Percentiles rank a stretch among this genome's conserved stretches.
These are phyloP conservation scores for Collariella sp. DNA, from an alignment of 495 filamentous ascomycete genomes.

Conservation along the genomic window DNA sequence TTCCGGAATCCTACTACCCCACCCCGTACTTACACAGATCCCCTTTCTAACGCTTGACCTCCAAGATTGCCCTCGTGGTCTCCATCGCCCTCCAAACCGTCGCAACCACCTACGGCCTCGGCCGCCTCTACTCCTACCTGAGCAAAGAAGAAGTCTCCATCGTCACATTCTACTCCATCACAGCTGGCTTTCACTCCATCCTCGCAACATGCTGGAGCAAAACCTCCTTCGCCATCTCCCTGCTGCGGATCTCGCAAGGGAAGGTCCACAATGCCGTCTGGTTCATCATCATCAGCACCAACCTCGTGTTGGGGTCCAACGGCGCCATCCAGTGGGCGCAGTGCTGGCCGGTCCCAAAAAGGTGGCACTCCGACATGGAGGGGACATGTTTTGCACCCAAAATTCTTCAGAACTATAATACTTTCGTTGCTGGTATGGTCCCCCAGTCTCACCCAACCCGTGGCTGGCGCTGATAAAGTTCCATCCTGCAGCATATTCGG, in stretches of 20 bases:
- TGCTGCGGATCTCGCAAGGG: conserved; percentile 9
- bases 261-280: conserved; percentile 2
- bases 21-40: no score
- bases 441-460: no score
- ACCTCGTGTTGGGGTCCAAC: conserved; percentile 15
- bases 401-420: neutral
- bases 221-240: conserved; percentile 7
- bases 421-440: conserved; percentile 13
- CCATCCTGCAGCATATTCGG: conserved; percentile 23
- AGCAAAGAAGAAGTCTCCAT: no score
- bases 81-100: neutral
- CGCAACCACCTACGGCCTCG: conserved; percentile 20
- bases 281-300: conserved; percentile 22
- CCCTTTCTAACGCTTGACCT: neutral
- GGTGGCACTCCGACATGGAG: neutral
- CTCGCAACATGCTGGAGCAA: conserved; percentile 14
- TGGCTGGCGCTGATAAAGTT: no score
- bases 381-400: neutral
- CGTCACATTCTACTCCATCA: neutral
- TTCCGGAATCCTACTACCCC: neutral
- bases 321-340: conserved; percentile 16
- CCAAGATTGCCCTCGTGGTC: neutral
- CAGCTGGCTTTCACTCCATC: conserved; percentile 11
- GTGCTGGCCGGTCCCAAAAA: conserved; percentile 12
- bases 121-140: neutral